A percentile compares a stretch with the other conserved stretches of the same genome.
phyloP scores from a whole-genome alignment of 805 yeast genomes.

The Grigorovia yakushimaensis region DNA sequence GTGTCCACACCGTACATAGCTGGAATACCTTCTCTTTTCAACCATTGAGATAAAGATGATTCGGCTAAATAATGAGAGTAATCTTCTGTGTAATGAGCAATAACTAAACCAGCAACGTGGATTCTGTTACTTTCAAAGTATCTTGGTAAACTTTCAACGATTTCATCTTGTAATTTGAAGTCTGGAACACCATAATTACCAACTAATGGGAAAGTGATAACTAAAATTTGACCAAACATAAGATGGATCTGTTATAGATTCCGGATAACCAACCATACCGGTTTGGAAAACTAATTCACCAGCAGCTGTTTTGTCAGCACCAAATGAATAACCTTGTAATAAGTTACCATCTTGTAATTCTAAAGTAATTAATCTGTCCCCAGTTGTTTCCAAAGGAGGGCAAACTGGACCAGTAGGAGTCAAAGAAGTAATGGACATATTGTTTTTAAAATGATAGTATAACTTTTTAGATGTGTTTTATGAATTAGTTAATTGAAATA shows the following conservation, averaged over 20 bases:
- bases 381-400: conserved; percentile 79
- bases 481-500: neutral
- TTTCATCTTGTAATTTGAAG: conserved; percentile 62
- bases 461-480: neutral
- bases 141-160: conserved; percentile 68
- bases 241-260: conserved; percentile 95
- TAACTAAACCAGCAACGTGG: conserved; percentile 94
- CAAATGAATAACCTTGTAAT: conserved; percentile 93
- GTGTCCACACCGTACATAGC: conserved; percentile 98
- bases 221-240: conserved; percentile 95
- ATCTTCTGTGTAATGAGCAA: conserved; percentile 93
- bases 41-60: conserved; percentile 90
- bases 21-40: conserved; percentile 83
- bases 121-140: conserved; percentile 88
- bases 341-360: conserved; percentile 81
- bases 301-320: conserved; percentile 80
- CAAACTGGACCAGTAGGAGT: conserved; percentile 72
- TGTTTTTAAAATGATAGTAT: neutral
- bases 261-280: conserved; percentile 99
- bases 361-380: conserved; percentile 75
- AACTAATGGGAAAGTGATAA: conserved; percentile 90
- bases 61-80: conserved; percentile 89
- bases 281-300: conserved; percentile 99
- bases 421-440: conserved; percentile 29
- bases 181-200: conserved; percentile 99